Base-by-base conservation (phyloP, 1,284 basidiomycete genomes). In the Phylloporus sp. region DNA sequence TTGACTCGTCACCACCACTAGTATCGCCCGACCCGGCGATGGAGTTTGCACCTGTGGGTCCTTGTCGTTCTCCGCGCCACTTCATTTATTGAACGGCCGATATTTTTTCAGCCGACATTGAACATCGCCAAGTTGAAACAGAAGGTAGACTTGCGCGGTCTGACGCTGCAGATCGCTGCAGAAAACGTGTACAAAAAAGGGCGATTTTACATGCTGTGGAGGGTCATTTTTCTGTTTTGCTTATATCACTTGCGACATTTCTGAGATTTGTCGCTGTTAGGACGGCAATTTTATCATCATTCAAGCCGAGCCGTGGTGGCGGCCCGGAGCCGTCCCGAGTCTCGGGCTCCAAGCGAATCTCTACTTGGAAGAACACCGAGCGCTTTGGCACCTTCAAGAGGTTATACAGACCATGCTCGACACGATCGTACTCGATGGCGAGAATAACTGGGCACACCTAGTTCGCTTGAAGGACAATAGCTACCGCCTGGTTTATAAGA, bases 381-480 rank as follows among this genome's bases (percentile, higher is more conserved):
- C 76, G 4, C 66, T 66, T 11, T 65, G 49, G 49, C 55, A 75
- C n/a, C 55, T 77, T 42, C 64, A 69, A 62, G 70, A 76, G 52
- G 73, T 77, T 17, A 62, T 77, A 58, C 79, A 83, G 68, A 73
- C 76, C 15, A 76, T 81, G 58, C 69, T 83, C 10, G 72, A 73
- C 32, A 71, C 68, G 5, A 76, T 85, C 53, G 74, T 79, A 13
- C 79, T 85, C 50, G 75, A 76, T 5, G 77, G 77, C 6, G 72
- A 73, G 62, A 74, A 77, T 11, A 84, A 81, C 60, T 84, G 80
- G 80, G 81, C 77, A 29, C 76, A 84, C 70, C 70, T 84, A 11
- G 67, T 80, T 28, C 62, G 68, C 32, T 68, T 70, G 54, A 70
- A 75, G 47, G 68, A 76, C 32, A 68, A 73, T 37, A 74, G 69